Evolutionary conservation across 805 yeast genomes (phyloP), one percentile per base, ranked within the genome.

Genomic region (Wickerhamiella siamensis): DNA sequence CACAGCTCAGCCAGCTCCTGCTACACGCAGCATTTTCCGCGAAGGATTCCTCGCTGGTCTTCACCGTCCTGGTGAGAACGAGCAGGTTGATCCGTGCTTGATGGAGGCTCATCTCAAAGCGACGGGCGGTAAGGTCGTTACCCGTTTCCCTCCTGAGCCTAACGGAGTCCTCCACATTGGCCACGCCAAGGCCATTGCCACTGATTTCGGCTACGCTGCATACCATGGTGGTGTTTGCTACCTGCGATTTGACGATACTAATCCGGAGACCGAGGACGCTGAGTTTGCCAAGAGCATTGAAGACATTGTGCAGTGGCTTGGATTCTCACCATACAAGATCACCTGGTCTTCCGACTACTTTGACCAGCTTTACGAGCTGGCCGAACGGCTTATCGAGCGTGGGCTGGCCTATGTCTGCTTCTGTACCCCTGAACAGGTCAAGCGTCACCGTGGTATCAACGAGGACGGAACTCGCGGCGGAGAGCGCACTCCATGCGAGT

Each of bases 61-160:
- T 53, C 98, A 91, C 63, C 82, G 82, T 60, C 86, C 95, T 20
- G 97, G 96, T 52, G 95, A 79, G 59, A 88, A 88, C 60, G 87
- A 88, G 31, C 99, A 91, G 66, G 79, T 73, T 50, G 79, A 70
- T 61, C 91, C 94, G 29, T 94, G 84, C 56, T 68, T 83, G 45
- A 78, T 83, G 80, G 69, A 69, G 49, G 79, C 75, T 50, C 98
- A 91, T 60, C 67, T 84, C 53, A 74, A 71, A 43, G 75, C 74
- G 49, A 83, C 94, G 27, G 71, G 74, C 31, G 94, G 95, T 37
- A 70, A 72, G 56, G 97, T 88, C 22, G 77, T 74, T 53, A 91
- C 98, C 3, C 76, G 99, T 59, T 91, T 91, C 65, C 99, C 99
- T 37, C 98, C 98, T 4, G 98, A 91, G 65, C 98, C 98, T 33